Base-by-base conservation (phyloP, 345 rosid genomes). In the Raphanus sativus region DNA sequence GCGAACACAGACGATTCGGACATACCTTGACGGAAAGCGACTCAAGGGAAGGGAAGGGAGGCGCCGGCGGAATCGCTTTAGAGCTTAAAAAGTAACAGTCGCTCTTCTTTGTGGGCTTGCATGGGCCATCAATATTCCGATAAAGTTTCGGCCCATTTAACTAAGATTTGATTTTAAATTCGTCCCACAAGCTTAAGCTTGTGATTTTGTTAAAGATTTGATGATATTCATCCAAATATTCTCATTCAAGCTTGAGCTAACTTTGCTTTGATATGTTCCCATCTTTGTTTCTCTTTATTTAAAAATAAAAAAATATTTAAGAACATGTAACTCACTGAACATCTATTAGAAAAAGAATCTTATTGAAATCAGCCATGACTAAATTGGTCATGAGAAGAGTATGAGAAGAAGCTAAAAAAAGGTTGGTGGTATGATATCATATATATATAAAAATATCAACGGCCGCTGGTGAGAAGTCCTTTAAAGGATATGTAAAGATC, bases 401-500 rank as follows among this genome's bases (percentile, higher is more conserved):
- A 10, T 7, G 8, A 36, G 42, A 71, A 33, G 29, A 42, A 62
- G 17, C 17, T 2, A 58, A 3, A 26, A 4, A 6, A 25, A 0
- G 71, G 58, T 52, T 48, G 15, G 17, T 6, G 60, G 12, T 42
- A 11, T 6, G 60, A 12, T 42, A 11, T 42, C 40, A 40, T 40
- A 12, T 45, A 12, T 45, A 12, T 5, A 48, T 34, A 7, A 1
- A 6, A 8, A 5, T 21, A 11, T 10, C 86, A 89, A 79, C 83
- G 88, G 16, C 81, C 66, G 69, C 84, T 88, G 55, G 80, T 84
- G 77, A 94, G 87, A 83, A 94, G 82, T 69, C 98, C 97, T 80
- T 92, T 92, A 83, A 94, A 94, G 12, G 86, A 89, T 34, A 88
- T 17, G 68, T 84, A 90, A 42, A 94, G 94, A 86, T 94, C 98